phyloP scores from a whole-genome alignment of 768 basidiomycete genomes.

The Serendipita sp. region DNA sequence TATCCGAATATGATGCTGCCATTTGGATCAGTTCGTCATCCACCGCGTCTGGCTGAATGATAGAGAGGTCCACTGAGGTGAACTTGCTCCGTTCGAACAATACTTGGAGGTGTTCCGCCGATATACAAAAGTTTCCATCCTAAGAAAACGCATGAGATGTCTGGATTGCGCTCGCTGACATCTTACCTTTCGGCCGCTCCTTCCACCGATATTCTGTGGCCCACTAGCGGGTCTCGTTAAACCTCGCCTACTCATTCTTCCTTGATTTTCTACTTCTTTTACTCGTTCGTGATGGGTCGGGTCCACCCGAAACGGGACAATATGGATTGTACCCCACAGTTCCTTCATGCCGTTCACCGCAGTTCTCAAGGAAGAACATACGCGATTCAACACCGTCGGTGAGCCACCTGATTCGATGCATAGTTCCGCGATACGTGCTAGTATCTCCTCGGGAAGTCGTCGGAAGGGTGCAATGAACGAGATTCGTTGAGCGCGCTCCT shows the following conservation, averaged over 20 bases:
- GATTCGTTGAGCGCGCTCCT: background rate
- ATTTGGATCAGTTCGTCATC: background rate
- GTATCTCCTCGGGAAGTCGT: background rate
- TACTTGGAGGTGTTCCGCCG: background rate
- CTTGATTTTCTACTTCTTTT: background rate
- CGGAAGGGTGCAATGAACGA: slow-evolving; percentile 2
- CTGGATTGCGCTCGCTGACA: background rate
- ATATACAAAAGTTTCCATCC: background rate
- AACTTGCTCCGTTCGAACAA: background rate
- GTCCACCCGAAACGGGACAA: background rate
- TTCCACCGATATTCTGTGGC: background rate
- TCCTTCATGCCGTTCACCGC: background rate
- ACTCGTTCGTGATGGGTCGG: background rate
- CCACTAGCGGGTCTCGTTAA: background rate
- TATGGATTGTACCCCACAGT: slow-evolving; percentile 1
- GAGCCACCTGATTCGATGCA: background rate
- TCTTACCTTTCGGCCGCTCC: background rate
- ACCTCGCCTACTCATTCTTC: background rate
- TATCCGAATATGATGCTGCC: background rate
- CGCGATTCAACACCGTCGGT: background rate
- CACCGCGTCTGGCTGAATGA: background rate
- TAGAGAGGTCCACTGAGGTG: background rate
- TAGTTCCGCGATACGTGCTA: background rate
- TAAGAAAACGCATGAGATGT: background rate
- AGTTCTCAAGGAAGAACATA: background rate